Conservation (phyloP, 2,329 filamentous ascomycete species). For the Pestalotiopsis sp. region DNA sequence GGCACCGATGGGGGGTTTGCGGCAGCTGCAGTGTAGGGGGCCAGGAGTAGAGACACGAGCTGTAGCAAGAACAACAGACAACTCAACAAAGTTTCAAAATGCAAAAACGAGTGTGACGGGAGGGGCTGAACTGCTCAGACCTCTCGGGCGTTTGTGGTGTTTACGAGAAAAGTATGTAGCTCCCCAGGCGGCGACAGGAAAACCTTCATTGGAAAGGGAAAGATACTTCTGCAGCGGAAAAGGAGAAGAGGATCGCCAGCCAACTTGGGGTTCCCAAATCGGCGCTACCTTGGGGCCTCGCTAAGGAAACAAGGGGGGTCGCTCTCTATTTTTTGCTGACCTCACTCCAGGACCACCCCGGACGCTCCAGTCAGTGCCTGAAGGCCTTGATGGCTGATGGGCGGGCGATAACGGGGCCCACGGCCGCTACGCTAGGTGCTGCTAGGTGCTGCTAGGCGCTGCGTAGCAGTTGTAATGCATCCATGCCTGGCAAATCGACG, state of each 20-base stretch:
- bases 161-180: not conserved
- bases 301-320: not conserved
- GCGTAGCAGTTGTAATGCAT: not conserved
- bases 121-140: not conserved
- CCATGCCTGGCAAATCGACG: not conserved
- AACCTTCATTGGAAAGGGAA: not conserved
- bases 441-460: not conserved
- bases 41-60: no score
- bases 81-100: not conserved
- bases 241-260: slow-evolving; percentile 4
- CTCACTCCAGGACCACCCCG: not conserved
- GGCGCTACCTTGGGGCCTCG: not conserved
- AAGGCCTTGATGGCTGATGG: not conserved
- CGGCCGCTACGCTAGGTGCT: not conserved
- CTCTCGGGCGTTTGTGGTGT: not conserved
- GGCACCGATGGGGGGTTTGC: not conserved
- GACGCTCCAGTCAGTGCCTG: not conserved
- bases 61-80: not conserved
- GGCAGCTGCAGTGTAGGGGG: not conserved
- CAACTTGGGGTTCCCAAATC: not conserved
- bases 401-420: not conserved
- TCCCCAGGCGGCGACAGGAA: not conserved
- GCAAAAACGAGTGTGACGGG: not conserved
- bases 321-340: not conserved
- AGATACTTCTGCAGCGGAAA: not conserved